A percentile compares a stretch with the other conserved stretches of the same genome.
Conservation (phyloP, 768 basidiomycete genomes). For the Leccinum disarticulatum region DNA sequence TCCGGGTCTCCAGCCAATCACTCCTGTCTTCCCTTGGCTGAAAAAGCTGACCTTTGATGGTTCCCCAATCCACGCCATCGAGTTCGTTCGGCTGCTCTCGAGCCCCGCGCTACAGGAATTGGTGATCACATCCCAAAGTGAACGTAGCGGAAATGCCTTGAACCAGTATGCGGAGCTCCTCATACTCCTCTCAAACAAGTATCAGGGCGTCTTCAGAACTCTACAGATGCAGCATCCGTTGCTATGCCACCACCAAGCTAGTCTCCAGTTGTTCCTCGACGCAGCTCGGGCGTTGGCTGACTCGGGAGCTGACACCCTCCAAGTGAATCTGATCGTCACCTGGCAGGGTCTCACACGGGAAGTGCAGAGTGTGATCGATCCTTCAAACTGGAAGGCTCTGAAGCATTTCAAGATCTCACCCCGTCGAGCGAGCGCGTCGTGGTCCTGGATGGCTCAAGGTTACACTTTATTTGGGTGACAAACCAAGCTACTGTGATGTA, state of each 20-base stretch:
- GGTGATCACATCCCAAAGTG: slow-evolving; percentile 17
- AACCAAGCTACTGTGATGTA: neutral
- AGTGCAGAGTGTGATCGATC: slow-evolving; percentile 22
- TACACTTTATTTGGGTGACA: slow-evolving; percentile 6
- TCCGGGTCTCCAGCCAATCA: too few relatives aligned
- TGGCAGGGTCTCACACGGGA: slow-evolving; percentile 19
- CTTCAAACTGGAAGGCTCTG: slow-evolving; percentile 18
- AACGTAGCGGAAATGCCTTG: slow-evolving; percentile 9
- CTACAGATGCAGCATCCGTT: slow-evolving; percentile 21
- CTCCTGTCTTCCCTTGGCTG: slow-evolving; percentile 24
- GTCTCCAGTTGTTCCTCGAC: slow-evolving; percentile 16
- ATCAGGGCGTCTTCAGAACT: slow-evolving; percentile 19
- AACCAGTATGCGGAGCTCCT: slow-evolving; percentile 19
- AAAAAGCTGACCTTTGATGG: slow-evolving; percentile 23
- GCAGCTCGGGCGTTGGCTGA: slow-evolving; percentile 17
- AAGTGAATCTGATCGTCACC: slow-evolving; percentile 16
- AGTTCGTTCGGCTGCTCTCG: slow-evolving; percentile 22
- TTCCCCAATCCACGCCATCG: slow-evolving; percentile 19
- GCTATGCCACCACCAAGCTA: slow-evolving; percentile 14
- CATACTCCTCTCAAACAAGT: slow-evolving; percentile 24
- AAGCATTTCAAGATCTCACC: slow-evolving; percentile 16
- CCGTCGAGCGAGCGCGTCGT: slow-evolving; percentile 10
- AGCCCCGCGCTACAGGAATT: slow-evolving; percentile 20
- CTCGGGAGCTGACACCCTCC: slow-evolving; percentile 14
- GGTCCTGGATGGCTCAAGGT: slow-evolving; percentile 16